phyloP scores from a whole-genome alignment of 495 filamentous ascomycete species.

The Neurospora intermedia region DNA sequence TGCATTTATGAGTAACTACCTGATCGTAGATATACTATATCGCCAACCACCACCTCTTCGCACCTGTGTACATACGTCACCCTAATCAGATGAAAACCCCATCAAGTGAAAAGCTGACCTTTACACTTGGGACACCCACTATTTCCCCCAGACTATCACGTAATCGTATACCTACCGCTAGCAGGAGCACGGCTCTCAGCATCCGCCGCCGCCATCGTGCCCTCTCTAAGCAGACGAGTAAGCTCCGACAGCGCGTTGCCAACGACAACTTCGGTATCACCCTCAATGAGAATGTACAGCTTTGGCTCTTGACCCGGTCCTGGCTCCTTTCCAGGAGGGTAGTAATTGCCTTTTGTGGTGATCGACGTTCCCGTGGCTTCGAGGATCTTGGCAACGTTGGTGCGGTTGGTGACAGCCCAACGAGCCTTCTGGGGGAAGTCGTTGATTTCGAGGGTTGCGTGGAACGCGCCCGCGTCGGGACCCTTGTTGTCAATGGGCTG shows the following conservation, averaged over 20 bases:
- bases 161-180: constrained; percentile 83
- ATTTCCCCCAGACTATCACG: constrained; percentile 31
- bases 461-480: constrained; percentile 92
- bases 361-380: constrained; percentile 93
- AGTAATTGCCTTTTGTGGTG: constrained; percentile 92
- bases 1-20: background rate
- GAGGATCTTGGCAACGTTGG: constrained; percentile 96
- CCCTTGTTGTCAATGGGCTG: constrained; percentile 98
- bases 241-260: constrained; percentile 86
- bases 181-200: constrained; percentile 68
- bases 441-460: constrained; percentile 97
- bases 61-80: background rate
- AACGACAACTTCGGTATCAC: constrained; percentile 89
- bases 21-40: background rate
- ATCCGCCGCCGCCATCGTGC: constrained; percentile 82
- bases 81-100: background rate
- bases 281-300: constrained; percentile 94
- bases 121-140: background rate
- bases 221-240: constrained; percentile 78
- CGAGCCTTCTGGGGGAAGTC: constrained; percentile 98
- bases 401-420: constrained; percentile 97
- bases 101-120: background rate
- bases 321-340: constrained; percentile 70
- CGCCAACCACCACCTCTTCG: background rate
- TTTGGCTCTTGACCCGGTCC: constrained; percentile 67